Evolutionary conservation across 768 basidiomycete genomes (phyloP).

Genomic region (Leccinum disarticulatum): DNA sequence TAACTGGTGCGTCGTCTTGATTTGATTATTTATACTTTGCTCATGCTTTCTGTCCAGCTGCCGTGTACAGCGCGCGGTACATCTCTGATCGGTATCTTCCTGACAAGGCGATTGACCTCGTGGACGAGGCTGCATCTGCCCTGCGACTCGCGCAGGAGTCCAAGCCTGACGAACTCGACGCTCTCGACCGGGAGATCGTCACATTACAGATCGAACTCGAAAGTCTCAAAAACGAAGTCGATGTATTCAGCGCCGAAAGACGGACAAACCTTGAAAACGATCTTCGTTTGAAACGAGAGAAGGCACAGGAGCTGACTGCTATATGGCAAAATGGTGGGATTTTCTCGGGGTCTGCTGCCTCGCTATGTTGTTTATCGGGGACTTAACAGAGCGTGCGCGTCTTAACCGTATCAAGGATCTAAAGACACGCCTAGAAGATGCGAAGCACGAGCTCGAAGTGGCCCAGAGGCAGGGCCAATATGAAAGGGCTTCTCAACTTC

Average conservation of each 20-base stretch:
- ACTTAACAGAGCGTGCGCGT: conserved; percentile 56
- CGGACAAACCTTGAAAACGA: conserved; percentile 63
- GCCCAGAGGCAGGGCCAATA: conserved; percentile 88
- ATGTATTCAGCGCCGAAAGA: conserved; percentile 79
- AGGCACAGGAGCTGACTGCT: conserved; percentile 58
- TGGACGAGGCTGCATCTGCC: conserved; percentile 90
- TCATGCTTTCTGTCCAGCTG: conserved; percentile 46
- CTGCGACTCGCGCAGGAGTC: conserved; percentile 86
- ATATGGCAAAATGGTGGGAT: conserved; percentile 70
- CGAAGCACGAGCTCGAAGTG: conserved; percentile 83
- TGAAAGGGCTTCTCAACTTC: conserved; percentile 78
- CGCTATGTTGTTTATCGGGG: neutral
- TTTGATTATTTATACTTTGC: neutral
- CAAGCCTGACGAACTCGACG: conserved; percentile 83
- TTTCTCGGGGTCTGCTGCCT: neutral
- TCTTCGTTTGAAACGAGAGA: conserved; percentile 57
- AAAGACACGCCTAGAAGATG: conserved; percentile 75
- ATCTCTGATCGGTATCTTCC: conserved; percentile 87
- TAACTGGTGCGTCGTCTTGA: conserved; percentile 59
- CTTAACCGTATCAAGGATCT: conserved; percentile 67
- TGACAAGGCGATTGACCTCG: conserved; percentile 88
- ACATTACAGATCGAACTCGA: conserved; percentile 89
- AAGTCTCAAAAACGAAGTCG: conserved; percentile 83
- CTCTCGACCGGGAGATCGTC: conserved; percentile 78
- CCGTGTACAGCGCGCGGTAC: conserved; percentile 81